These are phyloP conservation scores for Penicillium longicatenatum DNA, from an alignment of 495 filamentous ascomycete species.

Conservation along the genomic window DNA sequence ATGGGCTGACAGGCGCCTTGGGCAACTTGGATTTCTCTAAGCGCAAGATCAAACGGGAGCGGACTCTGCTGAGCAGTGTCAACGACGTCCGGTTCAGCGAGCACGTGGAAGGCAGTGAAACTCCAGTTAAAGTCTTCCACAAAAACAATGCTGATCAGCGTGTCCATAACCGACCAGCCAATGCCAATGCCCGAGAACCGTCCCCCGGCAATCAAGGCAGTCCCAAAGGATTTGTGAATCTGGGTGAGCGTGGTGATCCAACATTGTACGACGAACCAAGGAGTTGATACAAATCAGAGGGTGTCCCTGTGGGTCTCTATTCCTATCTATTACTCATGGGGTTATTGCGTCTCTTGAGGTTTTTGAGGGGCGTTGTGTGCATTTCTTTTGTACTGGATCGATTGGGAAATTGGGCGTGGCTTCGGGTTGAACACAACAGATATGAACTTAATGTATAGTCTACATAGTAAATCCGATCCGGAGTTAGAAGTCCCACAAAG, in stretches of 20 bases:
- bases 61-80: conserved; percentile 80
- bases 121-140: conserved; percentile 72
- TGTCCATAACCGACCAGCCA: conserved; percentile 39
- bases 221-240: conserved; percentile 72
- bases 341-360: not conserved
- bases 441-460: conserved; percentile 12
- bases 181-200: conserved; percentile 46
- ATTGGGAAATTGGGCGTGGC: not conserved
- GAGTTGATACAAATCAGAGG: conserved; percentile 41
- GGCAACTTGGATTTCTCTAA: conserved; percentile 80
- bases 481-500: not conserved
- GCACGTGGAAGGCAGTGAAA: conserved; percentile 55
- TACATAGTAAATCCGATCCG: not conserved
- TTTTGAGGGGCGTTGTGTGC: not conserved
- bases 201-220: conserved; percentile 64
- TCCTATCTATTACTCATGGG: not conserved
- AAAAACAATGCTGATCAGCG: conserved; percentile 66
- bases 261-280: conserved; percentile 67
- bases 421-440: too few relatives aligned
- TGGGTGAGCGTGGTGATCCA: conserved; percentile 84
- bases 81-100: conserved; percentile 74
- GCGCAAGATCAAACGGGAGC: conserved; percentile 75
- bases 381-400: not conserved
- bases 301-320: not conserved
- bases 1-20: conserved; percentile 82